Evolutionary conservation across 2,329 filamentous ascomycete genomes (phyloP), one percentile per base, ranked within the genome.

Genomic region (Chaetomiaceae sp.): DNA sequence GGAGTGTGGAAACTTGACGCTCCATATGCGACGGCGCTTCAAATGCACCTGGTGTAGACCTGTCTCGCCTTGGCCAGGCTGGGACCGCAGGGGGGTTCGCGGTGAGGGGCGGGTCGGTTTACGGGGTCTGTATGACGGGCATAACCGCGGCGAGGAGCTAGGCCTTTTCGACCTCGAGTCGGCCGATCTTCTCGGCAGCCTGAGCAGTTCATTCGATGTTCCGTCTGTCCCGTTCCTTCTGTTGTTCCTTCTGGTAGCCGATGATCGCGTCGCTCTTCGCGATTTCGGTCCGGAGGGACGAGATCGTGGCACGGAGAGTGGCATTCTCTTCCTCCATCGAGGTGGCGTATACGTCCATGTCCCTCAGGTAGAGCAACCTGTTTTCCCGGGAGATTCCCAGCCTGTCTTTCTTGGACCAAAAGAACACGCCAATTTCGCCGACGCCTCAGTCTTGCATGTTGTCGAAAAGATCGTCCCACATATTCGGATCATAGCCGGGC

Each of bases 191-290:
- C 14, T 44, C 13, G 13, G 19, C 19, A 34, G 42, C 19, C 13
- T 40, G 10, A 20, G 5, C 12, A 3, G 35, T 7, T 20, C 35
- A 16, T 39, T 44, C 41, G 41, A 44, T 25, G 41, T 44, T 44
- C 41, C 41, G 41, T 44, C n/a, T 14, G 33, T 35, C 14, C 3
- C 33, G 33, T 35, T 44, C 42, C 12, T 44, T 44, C 27, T 34
- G 27, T 44, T 44, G 42, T 34, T 44, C 42, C 42, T 44, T 44
- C 42, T 44, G 16, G 23, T 44, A 44, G 30, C 12, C 16, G 23
- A 44, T 44, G 30, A 44, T 34, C 13, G 42, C 42, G 17, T 44
- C 30, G 42, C 42, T 14, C 3, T 34, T 44, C 16, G 42, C 19
- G 19, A 33, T 14, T 44, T 44, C 21, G 42, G 19, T 34, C 19